Evolutionary conservation across 208 protist genomes (phyloP).

Genomic region (Sergeia podlipaevii): DNA sequence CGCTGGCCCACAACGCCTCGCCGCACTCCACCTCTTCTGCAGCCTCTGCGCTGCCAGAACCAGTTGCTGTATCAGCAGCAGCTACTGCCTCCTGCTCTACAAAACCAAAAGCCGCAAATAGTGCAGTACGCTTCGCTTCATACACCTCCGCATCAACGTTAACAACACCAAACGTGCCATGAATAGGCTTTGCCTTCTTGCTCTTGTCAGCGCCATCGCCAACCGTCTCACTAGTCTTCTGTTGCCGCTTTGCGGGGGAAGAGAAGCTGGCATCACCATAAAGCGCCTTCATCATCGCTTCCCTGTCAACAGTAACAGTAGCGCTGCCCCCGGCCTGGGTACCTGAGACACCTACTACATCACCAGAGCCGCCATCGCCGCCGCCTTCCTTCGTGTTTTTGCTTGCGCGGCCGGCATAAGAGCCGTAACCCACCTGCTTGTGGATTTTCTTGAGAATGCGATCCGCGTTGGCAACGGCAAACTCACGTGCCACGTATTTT

Average conservation of each 20-base stretch:
- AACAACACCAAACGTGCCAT: constrained; percentile 76
- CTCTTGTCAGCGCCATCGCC: background rate
- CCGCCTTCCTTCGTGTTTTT: constrained; percentile 5
- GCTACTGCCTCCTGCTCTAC: background rate
- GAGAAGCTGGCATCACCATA: constrained; percentile 28
- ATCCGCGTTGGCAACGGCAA: constrained; percentile 42
- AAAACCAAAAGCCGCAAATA: constrained; percentile 46
- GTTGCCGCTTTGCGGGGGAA: constrained; percentile 21
- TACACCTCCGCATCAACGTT: constrained; percentile 71
- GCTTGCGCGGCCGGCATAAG: constrained; percentile 3
- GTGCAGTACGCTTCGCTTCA: constrained; percentile 24
- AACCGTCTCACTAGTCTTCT: background rate
- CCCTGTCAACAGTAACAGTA: constrained; percentile 1
- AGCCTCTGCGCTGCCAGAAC: background rate
- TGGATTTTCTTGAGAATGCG: constrained; percentile 35
- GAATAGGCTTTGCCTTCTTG: constrained; percentile 23
- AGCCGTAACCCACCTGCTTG: constrained; percentile 69
- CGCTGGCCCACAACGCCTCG: too few species aligned
- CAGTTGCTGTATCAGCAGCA: background rate
- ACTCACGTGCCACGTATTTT: constrained; percentile 71
- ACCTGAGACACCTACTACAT: background rate
- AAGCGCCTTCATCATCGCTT: constrained; percentile 30
- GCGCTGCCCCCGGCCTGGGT: background rate
- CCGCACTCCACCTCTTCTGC: too few species aligned
- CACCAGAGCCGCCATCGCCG: background rate